phyloP scores from a whole-genome alignment of 441 rosid species.

The Breynia disticha region DNA sequence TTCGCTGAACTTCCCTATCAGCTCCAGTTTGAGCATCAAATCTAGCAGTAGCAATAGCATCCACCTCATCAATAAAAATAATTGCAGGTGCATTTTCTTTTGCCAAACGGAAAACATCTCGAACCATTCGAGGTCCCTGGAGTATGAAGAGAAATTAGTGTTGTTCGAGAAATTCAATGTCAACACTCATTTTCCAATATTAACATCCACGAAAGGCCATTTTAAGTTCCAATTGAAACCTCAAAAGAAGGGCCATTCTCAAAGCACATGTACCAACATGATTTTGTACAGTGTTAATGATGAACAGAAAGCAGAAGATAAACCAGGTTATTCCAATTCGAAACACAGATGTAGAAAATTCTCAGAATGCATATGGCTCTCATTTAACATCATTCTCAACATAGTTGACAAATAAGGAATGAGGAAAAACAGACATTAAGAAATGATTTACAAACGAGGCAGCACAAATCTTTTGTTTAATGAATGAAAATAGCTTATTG shows the following conservation, averaged over 20 bases:
- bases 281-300: neutral
- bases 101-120: slow-evolving; percentile 97
- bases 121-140: slow-evolving; percentile 99
- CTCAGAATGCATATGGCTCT: too few relatives aligned
- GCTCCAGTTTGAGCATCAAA: slow-evolving; percentile 99
- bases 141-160: neutral
- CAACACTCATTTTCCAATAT: neutral
- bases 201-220: neutral
- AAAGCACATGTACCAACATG: neutral
- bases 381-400: too few relatives aligned
- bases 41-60: slow-evolving; percentile 98
- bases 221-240: neutral
- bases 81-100: slow-evolving; percentile 99
- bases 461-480: too few relatives aligned
- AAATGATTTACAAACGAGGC: too few relatives aligned
- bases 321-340: too few relatives aligned
- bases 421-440: too few relatives aligned
- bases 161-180: neutral
- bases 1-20: slow-evolving; percentile 96
- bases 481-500: too few relatives aligned
- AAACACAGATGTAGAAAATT: too few relatives aligned
- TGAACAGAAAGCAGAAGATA: too few relatives aligned
- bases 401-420: too few relatives aligned
- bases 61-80: slow-evolving; percentile 95
- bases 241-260: neutral